phyloP scores from a whole-genome alignment of 164 flowering plant genomes.

The Vitis riparia region DNA sequence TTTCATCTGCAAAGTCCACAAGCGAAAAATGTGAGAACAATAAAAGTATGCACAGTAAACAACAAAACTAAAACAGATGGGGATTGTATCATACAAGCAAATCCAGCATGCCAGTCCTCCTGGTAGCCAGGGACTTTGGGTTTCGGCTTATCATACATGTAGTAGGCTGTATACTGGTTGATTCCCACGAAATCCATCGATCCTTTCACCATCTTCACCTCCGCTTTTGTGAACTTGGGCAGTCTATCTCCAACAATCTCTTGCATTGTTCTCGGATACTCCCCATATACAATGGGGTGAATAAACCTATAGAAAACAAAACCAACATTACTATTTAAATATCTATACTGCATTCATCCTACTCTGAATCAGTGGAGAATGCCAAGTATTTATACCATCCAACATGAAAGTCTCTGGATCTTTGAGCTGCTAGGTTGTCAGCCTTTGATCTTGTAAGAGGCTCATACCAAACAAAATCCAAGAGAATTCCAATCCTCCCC shows the following conservation, averaged over 20 bases:
- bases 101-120: slow-evolving; percentile 60
- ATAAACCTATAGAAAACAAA: slow-evolving; percentile 44
- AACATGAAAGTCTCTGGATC: slow-evolving; percentile 74
- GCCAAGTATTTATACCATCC: slow-evolving; percentile 54
- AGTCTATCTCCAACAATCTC: slow-evolving; percentile 55
- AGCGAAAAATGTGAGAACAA: background rate
- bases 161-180: slow-evolving; percentile 67
- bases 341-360: background rate
- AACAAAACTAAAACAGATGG: background rate
- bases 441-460: slow-evolving; percentile 57
- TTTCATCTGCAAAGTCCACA: slow-evolving; percentile 30
- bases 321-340: background rate
- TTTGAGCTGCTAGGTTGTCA: slow-evolving; percentile 66
- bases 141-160: slow-evolving; percentile 40
- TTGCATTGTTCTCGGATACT: slow-evolving; percentile 64
- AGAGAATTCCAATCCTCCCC: slow-evolving; percentile 70
- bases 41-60: background rate
- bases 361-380: background rate
- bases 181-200: slow-evolving; percentile 64
- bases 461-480: slow-evolving; percentile 82
- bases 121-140: slow-evolving; percentile 41
- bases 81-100: slow-evolving; percentile 50
- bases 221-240: slow-evolving; percentile 52
- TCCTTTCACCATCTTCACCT: slow-evolving; percentile 66
- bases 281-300: slow-evolving; percentile 69